Conservation (phyloP, 1,284 basidiomycete genomes). For the Porodaedalea pini region DNA sequence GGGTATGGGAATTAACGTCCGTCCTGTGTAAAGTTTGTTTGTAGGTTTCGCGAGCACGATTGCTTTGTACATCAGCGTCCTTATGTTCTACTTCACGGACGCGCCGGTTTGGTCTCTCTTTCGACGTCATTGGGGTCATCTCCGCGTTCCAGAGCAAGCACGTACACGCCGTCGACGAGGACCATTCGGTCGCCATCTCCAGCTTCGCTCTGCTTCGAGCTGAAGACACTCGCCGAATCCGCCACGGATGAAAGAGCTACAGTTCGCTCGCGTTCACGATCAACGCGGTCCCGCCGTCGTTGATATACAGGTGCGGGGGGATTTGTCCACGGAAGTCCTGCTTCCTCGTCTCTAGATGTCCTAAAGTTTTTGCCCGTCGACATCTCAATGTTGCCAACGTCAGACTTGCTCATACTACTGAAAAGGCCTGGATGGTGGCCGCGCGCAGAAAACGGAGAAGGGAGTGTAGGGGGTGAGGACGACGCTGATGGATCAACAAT, state of each 20-base stretch:
- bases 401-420: not conserved
- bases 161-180: conserved; percentile 11
- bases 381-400: not conserved
- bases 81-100: too few relatives aligned
- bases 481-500: conserved; percentile 2
- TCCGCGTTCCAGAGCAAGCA: conserved; percentile 2
- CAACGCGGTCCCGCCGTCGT: not conserved
- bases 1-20: not conserved
- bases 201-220: conserved; percentile 10
- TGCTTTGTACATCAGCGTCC: not conserved
- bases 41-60: not conserved
- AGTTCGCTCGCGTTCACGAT: not conserved
- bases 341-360: not conserved
- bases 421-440: not conserved
- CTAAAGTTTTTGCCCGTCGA: not conserved
- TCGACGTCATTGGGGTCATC: not conserved
- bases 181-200: conserved; percentile 11
- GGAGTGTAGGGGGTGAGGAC: not conserved
- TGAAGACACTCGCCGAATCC: conserved; percentile 6
- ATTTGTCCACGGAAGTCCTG: not conserved
- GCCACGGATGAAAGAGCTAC: not conserved
- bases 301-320: not conserved
- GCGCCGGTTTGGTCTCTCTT: not conserved
- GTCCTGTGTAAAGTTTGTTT: not conserved
- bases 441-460: not conserved